A percentile compares a stretch with the other conserved stretches of the same genome.
phyloP scores from a whole-genome alignment of 2,329 filamentous ascomycete genomes.

The Exophiala dermatitidis region DNA sequence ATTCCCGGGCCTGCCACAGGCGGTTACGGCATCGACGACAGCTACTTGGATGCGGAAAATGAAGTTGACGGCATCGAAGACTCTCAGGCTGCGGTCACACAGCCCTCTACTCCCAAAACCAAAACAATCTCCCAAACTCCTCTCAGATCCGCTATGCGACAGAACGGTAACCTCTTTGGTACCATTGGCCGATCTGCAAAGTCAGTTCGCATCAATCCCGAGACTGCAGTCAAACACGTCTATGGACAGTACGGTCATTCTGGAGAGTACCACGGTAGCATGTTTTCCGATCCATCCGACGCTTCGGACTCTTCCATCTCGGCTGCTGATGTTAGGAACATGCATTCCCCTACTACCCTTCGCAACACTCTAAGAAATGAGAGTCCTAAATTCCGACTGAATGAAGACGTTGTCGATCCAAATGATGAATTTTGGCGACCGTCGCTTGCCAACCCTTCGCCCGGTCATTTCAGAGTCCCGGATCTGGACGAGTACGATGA shows the following conservation, averaged over 20 bases:
- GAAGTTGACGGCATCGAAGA: slow-evolving; percentile 18
- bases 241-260: slow-evolving; percentile 19
- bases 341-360: slow-evolving; percentile 14
- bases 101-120: slow-evolving; percentile 13
- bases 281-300: slow-evolving; percentile 15
- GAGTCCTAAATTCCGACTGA: slow-evolving; percentile 12
- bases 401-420: slow-evolving; percentile 14
- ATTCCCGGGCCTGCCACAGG: slow-evolving; percentile 15
- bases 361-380: slow-evolving; percentile 15
- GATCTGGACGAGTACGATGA: slow-evolving; percentile 74
- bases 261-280: slow-evolving; percentile 21
- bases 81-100: slow-evolving; percentile 1
- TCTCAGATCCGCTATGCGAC: slow-evolving; percentile 17
- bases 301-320: slow-evolving; percentile 8
- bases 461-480: slow-evolving; percentile 19
- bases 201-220: slow-evolving; percentile 17
- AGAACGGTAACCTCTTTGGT: slow-evolving; percentile 3
- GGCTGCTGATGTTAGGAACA: slow-evolving; percentile 4
- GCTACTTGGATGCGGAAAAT: slow-evolving; percentile 16
- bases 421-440: slow-evolving; percentile 18
- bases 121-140: slow-evolving; percentile 10
- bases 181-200: slow-evolving; percentile 16
- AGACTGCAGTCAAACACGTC: slow-evolving; percentile 17
- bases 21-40: slow-evolving; percentile 23
- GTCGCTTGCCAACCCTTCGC: slow-evolving; percentile 18